These are phyloP conservation scores for Aquilaria yunnanensis DNA, from an alignment of 345 rosid species.

Conservation along the genomic window DNA sequence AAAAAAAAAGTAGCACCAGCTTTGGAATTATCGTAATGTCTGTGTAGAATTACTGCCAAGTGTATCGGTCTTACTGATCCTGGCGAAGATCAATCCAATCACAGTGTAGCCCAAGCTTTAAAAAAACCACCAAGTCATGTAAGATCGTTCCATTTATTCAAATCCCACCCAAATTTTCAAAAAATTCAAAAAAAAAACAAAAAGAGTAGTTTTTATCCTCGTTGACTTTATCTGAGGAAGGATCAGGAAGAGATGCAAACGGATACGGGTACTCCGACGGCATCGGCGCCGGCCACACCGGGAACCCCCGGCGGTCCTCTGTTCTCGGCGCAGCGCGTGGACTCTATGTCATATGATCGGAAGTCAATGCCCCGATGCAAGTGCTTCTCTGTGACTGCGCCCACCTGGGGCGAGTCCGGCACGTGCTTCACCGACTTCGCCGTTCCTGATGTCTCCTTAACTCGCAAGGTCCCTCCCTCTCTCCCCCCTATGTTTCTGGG, in stretches of 20 bases:
- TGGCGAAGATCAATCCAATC: constrained; percentile 37
- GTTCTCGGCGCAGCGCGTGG: constrained; percentile 64
- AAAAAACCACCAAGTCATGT: constrained; percentile 63
- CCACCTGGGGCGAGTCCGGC: constrained; percentile 58
- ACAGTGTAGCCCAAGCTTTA: constrained; percentile 40
- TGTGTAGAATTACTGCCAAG: not conserved
- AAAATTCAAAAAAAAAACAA: constrained; percentile 12
- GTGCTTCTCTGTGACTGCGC: constrained; percentile 82
- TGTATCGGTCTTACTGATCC: constrained; percentile 10
- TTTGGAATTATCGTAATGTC: not conserved
- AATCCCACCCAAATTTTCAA: not conserved
- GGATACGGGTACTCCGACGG: constrained; percentile 40
- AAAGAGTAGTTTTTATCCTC: not conserved
- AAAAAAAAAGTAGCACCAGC: not conserved
- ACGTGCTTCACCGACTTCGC: constrained; percentile 79
- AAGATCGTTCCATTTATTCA: constrained; percentile 17
- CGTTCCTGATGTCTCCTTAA: constrained; percentile 61
- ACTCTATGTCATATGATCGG: constrained; percentile 87
- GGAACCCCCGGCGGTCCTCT: constrained; percentile 94
- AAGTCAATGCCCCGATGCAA: constrained; percentile 80
- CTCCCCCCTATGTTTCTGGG: no score
- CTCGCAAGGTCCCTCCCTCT: constrained; percentile 71
- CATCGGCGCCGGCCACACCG: constrained; percentile 84
- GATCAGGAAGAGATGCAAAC: constrained; percentile 29
- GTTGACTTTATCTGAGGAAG: not conserved